Evolutionary conservation across 257 asterid species (phyloP).

Genomic region (Plectranthus barbatus): DNA sequence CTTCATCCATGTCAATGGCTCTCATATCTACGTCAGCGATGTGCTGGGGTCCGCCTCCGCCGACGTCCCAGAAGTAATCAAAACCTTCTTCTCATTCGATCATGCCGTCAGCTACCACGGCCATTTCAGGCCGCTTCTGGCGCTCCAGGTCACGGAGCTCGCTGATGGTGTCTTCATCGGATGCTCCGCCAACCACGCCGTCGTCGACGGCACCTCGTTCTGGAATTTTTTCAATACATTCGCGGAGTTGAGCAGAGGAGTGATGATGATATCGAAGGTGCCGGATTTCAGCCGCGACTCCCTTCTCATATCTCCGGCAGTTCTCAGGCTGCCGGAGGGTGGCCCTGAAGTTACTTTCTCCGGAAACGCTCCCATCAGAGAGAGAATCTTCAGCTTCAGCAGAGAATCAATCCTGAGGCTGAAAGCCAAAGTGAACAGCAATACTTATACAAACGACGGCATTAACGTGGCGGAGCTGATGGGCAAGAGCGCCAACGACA

Average conservation of each 20-base stretch:
- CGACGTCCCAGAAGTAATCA: conserved; percentile 21
- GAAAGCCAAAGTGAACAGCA: conserved; percentile 36
- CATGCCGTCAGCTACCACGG: conserved; percentile 23
- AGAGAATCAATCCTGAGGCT: conserved; percentile 51
- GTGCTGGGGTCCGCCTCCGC: neutral
- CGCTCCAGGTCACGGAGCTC: conserved; percentile 30
- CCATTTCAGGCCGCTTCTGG: conserved; percentile 22
- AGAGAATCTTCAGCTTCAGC: conserved; percentile 58
- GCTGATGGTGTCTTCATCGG: conserved; percentile 49
- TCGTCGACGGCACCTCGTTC: too few species aligned
- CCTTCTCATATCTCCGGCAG: conserved; percentile 43
- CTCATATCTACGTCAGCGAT: conserved; percentile 17
- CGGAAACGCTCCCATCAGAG: conserved; percentile 43
- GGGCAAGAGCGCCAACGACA: conserved; percentile 57
- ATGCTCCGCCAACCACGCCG: conserved; percentile 42
- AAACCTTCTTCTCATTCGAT: conserved; percentile 26
- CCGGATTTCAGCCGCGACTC: conserved; percentile 65
- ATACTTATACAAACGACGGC: too few species aligned
- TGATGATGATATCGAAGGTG: conserved; percentile 15
- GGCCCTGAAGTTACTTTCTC: conserved; percentile 53
- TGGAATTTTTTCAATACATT: conserved; percentile 42
- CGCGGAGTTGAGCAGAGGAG: conserved; percentile 28
- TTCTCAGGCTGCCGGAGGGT: conserved; percentile 41
- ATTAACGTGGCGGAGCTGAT: conserved; percentile 44
- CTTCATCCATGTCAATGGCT: conserved; percentile 23